phyloP scores from a whole-genome alignment of 1,284 basidiomycete genomes.

The Boletus hoseneyae region DNA sequence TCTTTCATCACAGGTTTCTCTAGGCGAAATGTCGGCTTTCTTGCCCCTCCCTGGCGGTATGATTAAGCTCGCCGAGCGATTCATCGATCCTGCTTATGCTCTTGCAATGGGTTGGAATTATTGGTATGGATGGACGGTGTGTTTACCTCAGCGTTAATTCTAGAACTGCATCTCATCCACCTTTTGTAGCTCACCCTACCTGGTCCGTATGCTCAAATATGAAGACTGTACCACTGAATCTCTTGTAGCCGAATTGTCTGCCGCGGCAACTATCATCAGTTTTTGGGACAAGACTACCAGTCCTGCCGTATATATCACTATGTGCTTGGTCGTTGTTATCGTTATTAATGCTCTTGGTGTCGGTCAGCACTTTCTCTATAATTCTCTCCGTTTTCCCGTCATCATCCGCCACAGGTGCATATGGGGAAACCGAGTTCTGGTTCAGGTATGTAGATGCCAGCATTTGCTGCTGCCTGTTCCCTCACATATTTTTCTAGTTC shows the following conservation, averaged over 20 bases:
- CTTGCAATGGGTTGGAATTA: slow-evolving; percentile 72
- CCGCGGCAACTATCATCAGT: slow-evolving; percentile 60
- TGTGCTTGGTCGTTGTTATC: slow-evolving; percentile 59
- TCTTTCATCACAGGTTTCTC: slow-evolving; percentile 22
- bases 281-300: slow-evolving; percentile 55
- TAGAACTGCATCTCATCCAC: slow-evolving; percentile 2
- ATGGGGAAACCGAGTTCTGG: slow-evolving; percentile 56
- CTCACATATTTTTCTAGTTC: slow-evolving; percentile 22
- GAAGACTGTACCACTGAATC: neutral
- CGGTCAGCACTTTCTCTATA: slow-evolving; percentile 30
- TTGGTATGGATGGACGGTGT: slow-evolving; percentile 57
- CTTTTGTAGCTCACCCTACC: slow-evolving; percentile 25
- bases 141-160: slow-evolving; percentile 28
- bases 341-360: slow-evolving; percentile 58
- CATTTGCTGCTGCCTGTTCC: neutral
- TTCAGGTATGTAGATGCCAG: slow-evolving; percentile 33
- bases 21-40: slow-evolving; percentile 36
- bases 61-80: slow-evolving; percentile 65
- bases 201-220: slow-evolving; percentile 12
- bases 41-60: slow-evolving; percentile 55
- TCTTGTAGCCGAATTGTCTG: slow-evolving; percentile 53
- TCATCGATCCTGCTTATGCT: slow-evolving; percentile 64
- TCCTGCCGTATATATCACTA: slow-evolving; percentile 60
- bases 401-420: slow-evolving; percentile 31
- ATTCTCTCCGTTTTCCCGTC: neutral